phyloP scores from a whole-genome alignment of 2,329 filamentous ascomycete genomes.

The Fusarium chaquense region DNA sequence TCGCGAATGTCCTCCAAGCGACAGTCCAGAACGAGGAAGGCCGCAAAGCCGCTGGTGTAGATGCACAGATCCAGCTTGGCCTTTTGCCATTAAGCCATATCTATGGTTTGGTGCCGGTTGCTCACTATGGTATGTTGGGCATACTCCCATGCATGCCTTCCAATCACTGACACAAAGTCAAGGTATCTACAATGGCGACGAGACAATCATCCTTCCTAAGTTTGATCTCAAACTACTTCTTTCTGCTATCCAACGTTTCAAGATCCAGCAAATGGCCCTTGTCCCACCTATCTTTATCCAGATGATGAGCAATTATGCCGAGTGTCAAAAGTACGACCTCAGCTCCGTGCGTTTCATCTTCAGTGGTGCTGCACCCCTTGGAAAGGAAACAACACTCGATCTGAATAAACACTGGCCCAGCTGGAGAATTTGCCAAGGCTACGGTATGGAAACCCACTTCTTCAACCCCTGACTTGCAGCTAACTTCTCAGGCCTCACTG shows the following conservation, averaged over 20 bases:
- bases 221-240: slow-evolving; percentile 79
- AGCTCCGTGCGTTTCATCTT: slow-evolving; percentile 74
- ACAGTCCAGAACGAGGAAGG: slow-evolving; percentile 56
- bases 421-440: slow-evolving; percentile 77
- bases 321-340: slow-evolving; percentile 74
- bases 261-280: slow-evolving; percentile 75
- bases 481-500: slow-evolving; percentile 70
- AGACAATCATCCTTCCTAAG: slow-evolving; percentile 77
- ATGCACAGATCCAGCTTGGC: slow-evolving; percentile 67
- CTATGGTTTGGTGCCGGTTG: slow-evolving; percentile 79
- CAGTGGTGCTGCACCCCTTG: slow-evolving; percentile 81
- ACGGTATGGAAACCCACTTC: slow-evolving; percentile 62
- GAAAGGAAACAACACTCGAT: slow-evolving; percentile 74
- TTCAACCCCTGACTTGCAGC: rapidly evolving
- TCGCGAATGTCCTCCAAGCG: slow-evolving; percentile 78
- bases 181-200: slow-evolving; percentile 77
- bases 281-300: slow-evolving; percentile 84
- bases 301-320: slow-evolving; percentile 72
- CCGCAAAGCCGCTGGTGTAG: slow-evolving; percentile 53
- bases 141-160: background rate
- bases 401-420: slow-evolving; percentile 70
- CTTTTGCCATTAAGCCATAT: slow-evolving; percentile 87
- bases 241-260: slow-evolving; percentile 73
- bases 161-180: slow-evolving; percentile 56
- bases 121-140: slow-evolving; percentile 46